phyloP scores from a whole-genome alignment of 176 grass and related monocot genomes.

The Avena insularis region DNA sequence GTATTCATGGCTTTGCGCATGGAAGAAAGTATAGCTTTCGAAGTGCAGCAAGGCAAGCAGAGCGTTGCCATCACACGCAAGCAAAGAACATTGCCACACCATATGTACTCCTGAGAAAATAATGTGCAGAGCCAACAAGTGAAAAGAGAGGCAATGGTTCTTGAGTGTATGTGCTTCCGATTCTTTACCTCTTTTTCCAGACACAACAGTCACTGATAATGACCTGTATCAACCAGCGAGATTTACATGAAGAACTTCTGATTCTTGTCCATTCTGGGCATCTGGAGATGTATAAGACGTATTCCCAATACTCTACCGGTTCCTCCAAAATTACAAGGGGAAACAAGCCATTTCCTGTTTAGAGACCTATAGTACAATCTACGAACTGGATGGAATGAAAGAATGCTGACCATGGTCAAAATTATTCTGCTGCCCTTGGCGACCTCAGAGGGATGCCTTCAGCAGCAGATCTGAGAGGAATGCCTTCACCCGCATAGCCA shows the following conservation, averaged over 20 bases:
- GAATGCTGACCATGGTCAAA: constrained; percentile 48
- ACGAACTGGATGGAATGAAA: constrained; percentile 55
- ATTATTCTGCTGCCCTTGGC: constrained; percentile 63
- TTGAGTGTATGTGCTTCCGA: constrained; percentile 24
- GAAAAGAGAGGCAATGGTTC: background rate
- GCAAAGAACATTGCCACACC: constrained; percentile 26
- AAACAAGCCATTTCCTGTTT: constrained; percentile 45
- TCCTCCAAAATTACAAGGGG: constrained; percentile 59
- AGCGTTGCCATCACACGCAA: constrained; percentile 8
- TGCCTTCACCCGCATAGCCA: constrained; percentile 66
- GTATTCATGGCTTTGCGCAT: constrained; percentile 13
- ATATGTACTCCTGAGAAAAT: background rate
- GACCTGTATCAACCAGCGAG: constrained; percentile 7
- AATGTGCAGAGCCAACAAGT: background rate
- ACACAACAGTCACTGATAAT: constrained; percentile 30
- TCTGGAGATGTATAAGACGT: constrained; percentile 50
- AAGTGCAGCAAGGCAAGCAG: background rate
- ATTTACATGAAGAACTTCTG: constrained; percentile 34
- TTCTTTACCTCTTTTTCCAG: constrained; percentile 35
- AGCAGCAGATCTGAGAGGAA: constrained; percentile 77
- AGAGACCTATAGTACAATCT: constrained; percentile 63
- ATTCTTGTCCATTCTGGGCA: constrained; percentile 47
- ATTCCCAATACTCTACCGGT: constrained; percentile 46
- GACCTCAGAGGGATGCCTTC: constrained; percentile 84
- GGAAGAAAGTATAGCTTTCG: constrained; percentile 59